Percentiles rank a stretch among this genome's conserved stretches.
phyloP scores from a whole-genome alignment of 2,329 filamentous ascomycete genomes.

The Penicillium brasilianum region DNA sequence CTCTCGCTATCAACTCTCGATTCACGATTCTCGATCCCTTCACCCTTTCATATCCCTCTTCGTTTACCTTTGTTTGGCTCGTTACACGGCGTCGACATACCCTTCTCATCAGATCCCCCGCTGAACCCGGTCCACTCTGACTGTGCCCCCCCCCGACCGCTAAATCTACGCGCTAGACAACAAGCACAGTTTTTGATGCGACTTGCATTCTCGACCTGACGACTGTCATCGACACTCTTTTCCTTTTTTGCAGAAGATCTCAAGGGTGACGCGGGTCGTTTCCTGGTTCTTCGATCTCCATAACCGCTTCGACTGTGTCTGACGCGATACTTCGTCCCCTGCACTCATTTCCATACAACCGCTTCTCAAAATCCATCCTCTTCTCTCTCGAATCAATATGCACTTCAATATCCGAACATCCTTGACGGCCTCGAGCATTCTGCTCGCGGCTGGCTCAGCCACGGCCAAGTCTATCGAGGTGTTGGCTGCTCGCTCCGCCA shows the following conservation, averaged over 20 bases:
- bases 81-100: neutral
- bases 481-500: constrained; percentile 18
- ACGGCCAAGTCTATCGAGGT: constrained; percentile 28
- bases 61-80: neutral
- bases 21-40: neutral
- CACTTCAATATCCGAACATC: constrained; percentile 33
- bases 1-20: constrained; percentile 7
- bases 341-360: constrained; percentile 8
- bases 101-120: neutral
- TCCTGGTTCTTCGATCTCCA: constrained; percentile 34
- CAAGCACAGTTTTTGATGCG: neutral
- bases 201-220: constrained; percentile 4
- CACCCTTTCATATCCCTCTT: neutral
- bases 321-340: constrained; percentile 23
- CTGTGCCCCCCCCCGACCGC: neutral
- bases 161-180: neutral
- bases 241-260: constrained; percentile 20
- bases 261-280: constrained; percentile 48
- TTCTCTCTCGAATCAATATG: constrained; percentile 32
- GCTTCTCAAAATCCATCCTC: constrained; percentile 2
- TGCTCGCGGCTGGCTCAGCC: constrained; percentile 31
- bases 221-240: constrained; percentile 12
- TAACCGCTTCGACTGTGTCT: constrained; percentile 27
- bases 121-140: neutral
- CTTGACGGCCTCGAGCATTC: constrained; percentile 32